Base-by-base conservation (phyloP, 2,329 filamentous ascomycete genomes). In the Pyrenochaeta sp. region DNA sequence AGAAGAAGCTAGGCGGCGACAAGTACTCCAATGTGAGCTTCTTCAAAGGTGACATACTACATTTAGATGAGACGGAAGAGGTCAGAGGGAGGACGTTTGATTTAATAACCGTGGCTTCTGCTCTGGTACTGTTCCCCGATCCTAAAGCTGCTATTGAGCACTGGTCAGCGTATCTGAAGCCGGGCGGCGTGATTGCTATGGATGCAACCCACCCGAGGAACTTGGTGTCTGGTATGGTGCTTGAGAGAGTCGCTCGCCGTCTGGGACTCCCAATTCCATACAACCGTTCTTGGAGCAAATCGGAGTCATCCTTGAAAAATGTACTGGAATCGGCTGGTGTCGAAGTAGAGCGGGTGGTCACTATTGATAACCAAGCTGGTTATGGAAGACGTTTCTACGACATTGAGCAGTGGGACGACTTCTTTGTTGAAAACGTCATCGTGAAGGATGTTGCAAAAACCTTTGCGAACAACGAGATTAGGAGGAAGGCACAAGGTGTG, bases 161-260 rank as follows among this genome's bases (percentile, higher is more conserved):
- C 28, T 82, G 79, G 79, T 54, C 65, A 13, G 59, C 52, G 9
- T 81, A 73, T 50, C 57, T 82, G 45, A 80, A 78, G 62, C 76
- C 77, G 30, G 77, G 77, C 15, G 79, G 79, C 1, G 55, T 73
- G 10, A 55, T 82, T 7, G 72, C 79, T 25, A 50, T 76, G 8
- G 79, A 81, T 59, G 74, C 74, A 6, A 76, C 77, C 7, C 77
- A 80, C 51, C 76, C 78, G 2, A 56, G 68, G 9, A 80, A 75
- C 34, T 62, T 77, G 10, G 63, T 78, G 5, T 64, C 71, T n/a
- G 76, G 76, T 5, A 77, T 78, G 52, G 71, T 75, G 1, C 62
- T 79, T 3, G 79, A 81, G 56, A 66, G 69, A 24, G 75, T 77
- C 0, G 77, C 74, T 28, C 61, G 69, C 8, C 68, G 67, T 24